These are phyloP conservation scores for Danielia oregonensis DNA, from an alignment of 805 yeast genomes.

Conservation along the genomic window DNA sequence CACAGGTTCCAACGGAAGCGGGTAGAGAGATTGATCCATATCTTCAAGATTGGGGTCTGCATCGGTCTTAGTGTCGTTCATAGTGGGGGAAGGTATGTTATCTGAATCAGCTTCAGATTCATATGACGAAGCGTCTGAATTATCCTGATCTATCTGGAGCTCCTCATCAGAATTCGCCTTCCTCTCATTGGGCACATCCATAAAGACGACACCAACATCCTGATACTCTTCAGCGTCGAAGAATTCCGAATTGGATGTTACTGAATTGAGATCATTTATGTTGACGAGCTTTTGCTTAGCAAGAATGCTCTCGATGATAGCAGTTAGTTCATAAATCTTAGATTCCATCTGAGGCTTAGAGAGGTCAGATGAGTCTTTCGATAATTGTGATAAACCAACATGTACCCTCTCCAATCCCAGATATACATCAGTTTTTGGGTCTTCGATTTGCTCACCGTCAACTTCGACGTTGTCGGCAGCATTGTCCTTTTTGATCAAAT, in stretches of 20 bases:
- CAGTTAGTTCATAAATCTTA: slow-evolving; percentile 1
- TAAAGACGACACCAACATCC: slow-evolving; percentile 58
- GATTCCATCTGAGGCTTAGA: slow-evolving; percentile 3
- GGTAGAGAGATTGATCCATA: slow-evolving; percentile 48
- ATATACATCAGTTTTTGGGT: not conserved
- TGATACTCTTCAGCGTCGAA: slow-evolving; percentile 66
- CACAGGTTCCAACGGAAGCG: slow-evolving; percentile 53
- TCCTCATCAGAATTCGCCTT: slow-evolving; percentile 18
- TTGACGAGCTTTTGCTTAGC: not conserved
- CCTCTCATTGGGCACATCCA: slow-evolving; percentile 18
- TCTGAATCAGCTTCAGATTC: slow-evolving; percentile 12
- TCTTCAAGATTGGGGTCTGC: slow-evolving; percentile 14
- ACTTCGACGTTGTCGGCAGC: slow-evolving; percentile 3
- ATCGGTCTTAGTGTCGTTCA: not conserved
- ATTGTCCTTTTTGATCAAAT: slow-evolving; percentile 39
- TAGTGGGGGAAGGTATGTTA: slow-evolving; percentile 9
- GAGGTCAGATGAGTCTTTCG: not conserved
- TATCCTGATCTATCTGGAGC: slow-evolving; percentile 17
- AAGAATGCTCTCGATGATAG: not conserved
- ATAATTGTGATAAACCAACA: not conserved
- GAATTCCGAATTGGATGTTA: slow-evolving; percentile 31
- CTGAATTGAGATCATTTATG: slow-evolving; percentile 26
- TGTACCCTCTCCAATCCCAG: slow-evolving; percentile 2
- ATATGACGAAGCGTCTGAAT: slow-evolving; percentile 18
- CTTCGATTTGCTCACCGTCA: slow-evolving; percentile 8